phyloP scores from a whole-genome alignment of 2,329 filamentous ascomycete species.

The Knoxdaviesia capensis region DNA sequence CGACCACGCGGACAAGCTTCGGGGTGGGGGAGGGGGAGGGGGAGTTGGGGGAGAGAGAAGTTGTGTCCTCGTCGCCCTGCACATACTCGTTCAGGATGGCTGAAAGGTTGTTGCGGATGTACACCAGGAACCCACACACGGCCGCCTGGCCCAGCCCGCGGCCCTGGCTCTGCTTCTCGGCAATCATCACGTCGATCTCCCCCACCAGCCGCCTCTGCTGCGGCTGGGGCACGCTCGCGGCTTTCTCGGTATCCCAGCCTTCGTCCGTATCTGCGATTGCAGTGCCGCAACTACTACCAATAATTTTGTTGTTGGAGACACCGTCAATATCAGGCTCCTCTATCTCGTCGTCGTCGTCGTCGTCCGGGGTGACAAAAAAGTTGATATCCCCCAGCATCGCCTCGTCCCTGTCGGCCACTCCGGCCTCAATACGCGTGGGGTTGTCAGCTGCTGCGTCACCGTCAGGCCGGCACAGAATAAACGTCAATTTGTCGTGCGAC shows the following conservation, averaged over 20 bases:
- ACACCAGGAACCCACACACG: slow-evolving; percentile 48
- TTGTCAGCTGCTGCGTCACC: background rate
- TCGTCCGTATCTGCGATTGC: too few relatives aligned
- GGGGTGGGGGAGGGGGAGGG: background rate
- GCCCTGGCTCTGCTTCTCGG: slow-evolving; percentile 32
- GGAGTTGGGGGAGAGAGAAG: background rate
- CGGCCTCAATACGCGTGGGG: slow-evolving; percentile 9
- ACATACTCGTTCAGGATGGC: slow-evolving; percentile 30
- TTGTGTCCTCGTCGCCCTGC: slow-evolving; percentile 4
- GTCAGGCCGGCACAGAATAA: slow-evolving; percentile 52
- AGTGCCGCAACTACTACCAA: too few relatives aligned
- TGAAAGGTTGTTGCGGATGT: slow-evolving; percentile 33
- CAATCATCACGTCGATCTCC: slow-evolving; percentile 80
- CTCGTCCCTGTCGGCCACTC: slow-evolving; percentile 29
- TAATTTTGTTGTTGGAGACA: background rate
- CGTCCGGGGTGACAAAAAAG: slow-evolving; percentile 50
- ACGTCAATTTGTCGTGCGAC: slow-evolving; percentile 75
- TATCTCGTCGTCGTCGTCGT: slow-evolving; percentile 14
- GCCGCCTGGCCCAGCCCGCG: slow-evolving; percentile 45
- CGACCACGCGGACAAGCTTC: slow-evolving; percentile 28
- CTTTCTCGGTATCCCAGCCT: slow-evolving; percentile 6
- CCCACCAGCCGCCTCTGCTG: slow-evolving; percentile 25
- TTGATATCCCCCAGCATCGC: slow-evolving; percentile 60
- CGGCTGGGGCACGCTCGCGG: background rate
- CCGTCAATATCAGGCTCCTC: slow-evolving; percentile 4